Percentiles rank a stretch among this genome's conserved stretches.
Evolutionary conservation across 2,329 filamentous ascomycete genomes (phyloP).

Genomic region (Rutstroemia sp.): DNA sequence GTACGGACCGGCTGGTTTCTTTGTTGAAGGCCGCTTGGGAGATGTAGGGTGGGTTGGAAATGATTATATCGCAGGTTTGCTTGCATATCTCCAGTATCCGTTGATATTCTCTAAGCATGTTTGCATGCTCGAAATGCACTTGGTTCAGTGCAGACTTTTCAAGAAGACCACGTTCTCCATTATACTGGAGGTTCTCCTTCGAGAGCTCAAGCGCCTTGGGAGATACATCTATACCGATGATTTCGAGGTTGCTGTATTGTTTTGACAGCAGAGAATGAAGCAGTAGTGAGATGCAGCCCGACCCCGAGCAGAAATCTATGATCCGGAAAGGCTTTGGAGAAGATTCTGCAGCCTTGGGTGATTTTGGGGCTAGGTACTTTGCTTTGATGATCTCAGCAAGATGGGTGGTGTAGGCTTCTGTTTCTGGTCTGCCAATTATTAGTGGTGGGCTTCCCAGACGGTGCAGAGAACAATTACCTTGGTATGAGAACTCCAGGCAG

Average conservation of each 20-base stretch:
- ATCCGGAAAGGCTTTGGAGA: slow-evolving; percentile 44
- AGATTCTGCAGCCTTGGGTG: too few relatives aligned
- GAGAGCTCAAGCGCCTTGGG: slow-evolving; percentile 57
- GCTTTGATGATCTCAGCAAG: slow-evolving; percentile 34
- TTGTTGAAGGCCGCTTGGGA: slow-evolving; percentile 53
- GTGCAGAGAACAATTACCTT: slow-evolving; percentile 38
- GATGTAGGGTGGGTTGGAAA: slow-evolving; percentile 90
- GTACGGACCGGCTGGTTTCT: slow-evolving; percentile 65
- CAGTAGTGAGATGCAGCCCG: slow-evolving; percentile 80
- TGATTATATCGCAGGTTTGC: slow-evolving; percentile 45
- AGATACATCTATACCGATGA: slow-evolving; percentile 72
- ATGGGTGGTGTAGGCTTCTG: slow-evolving; percentile 58
- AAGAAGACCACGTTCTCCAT: slow-evolving; percentile 32
- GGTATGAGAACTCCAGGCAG: slow-evolving; percentile 77
- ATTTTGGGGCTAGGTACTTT: not conserved
- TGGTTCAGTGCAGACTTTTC: not conserved
- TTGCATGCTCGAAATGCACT: not conserved
- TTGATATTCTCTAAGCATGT: not conserved
- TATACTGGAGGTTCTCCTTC: slow-evolving; percentile 51
- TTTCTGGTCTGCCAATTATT: slow-evolving; percentile 47
- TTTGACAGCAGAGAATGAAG: slow-evolving; percentile 53
- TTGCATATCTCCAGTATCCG: not conserved
- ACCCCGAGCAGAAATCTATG: slow-evolving; percentile 84
- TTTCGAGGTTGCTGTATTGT: slow-evolving; percentile 39
- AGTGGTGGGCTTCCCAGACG: not conserved